Conservation (phyloP, 805 yeast species). For the Grigorovia transvaalensis region DNA sequence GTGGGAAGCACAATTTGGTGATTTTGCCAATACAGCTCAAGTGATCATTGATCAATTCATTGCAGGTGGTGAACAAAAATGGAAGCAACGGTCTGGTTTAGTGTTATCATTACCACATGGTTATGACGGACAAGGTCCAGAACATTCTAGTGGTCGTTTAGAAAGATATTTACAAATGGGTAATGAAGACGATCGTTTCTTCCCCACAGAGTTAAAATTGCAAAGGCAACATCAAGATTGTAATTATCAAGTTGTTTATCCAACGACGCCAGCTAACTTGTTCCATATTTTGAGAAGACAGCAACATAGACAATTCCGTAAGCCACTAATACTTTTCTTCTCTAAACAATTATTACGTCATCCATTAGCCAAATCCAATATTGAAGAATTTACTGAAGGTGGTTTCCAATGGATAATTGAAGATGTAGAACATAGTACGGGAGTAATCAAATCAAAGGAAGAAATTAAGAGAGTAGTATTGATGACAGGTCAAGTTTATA, state of each 20-base stretch:
- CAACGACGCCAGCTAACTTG: slow-evolving; percentile 92
- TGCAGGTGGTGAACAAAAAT: slow-evolving; percentile 93
- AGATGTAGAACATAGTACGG: slow-evolving; percentile 72
- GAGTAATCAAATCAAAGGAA: slow-evolving; percentile 61
- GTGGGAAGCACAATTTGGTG: slow-evolving; percentile 99
- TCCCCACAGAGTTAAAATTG: slow-evolving; percentile 83
- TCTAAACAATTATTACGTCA: slow-evolving; percentile 92
- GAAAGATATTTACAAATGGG: slow-evolving; percentile 94
- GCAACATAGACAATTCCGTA: slow-evolving; percentile 98
- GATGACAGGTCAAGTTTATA: slow-evolving; percentile 88
- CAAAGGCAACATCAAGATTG: slow-evolving; percentile 98
- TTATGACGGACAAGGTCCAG: slow-evolving; percentile 99
- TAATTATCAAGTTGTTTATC: slow-evolving; percentile 96
- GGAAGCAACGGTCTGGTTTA: slow-evolving; percentile 98
- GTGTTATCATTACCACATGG: slow-evolving; percentile 97
- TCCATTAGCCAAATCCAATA: slow-evolving; percentile 85
- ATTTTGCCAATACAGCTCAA: slow-evolving; percentile 98
- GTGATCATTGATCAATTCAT: slow-evolving; percentile 94
- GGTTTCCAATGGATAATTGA: slow-evolving; percentile 95
- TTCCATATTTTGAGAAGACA: slow-evolving; percentile 98
- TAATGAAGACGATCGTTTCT: slow-evolving; percentile 88
- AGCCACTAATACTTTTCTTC: slow-evolving; percentile 77
- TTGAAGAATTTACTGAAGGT: slow-evolving; percentile 80
- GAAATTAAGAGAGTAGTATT: slow-evolving; percentile 82
- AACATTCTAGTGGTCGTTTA: slow-evolving; percentile 94